Percentiles rank a stretch among this genome's conserved stretches.
Evolutionary conservation across 2,329 filamentous ascomycete genomes (phyloP).

Genomic region (Aquanectria penicillioides): DNA sequence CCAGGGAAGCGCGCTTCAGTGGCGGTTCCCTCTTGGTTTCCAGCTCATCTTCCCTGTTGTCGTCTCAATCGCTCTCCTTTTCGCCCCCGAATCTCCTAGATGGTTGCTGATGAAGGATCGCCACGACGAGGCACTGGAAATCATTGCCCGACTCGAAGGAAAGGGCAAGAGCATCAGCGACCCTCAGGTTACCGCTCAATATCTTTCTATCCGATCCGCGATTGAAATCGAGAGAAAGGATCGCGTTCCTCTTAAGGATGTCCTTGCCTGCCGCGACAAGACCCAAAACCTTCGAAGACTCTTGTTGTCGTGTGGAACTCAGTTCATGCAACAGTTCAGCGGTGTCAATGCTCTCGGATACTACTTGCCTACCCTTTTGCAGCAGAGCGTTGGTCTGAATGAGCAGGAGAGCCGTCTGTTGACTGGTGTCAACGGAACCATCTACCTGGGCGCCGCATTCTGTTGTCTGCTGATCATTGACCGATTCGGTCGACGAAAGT

Average conservation of each 20-base stretch:
- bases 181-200: slow-evolving; percentile 44
- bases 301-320: slow-evolving; percentile 56
- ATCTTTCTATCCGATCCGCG: slow-evolving; percentile 48
- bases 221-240: slow-evolving; percentile 49
- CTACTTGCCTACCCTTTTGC: slow-evolving; percentile 64
- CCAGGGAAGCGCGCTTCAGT: slow-evolving; percentile 44
- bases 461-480: slow-evolving; percentile 52
- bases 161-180: slow-evolving; percentile 56
- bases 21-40: slow-evolving; percentile 37
- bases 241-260: slow-evolving; percentile 45
- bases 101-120: slow-evolving; percentile 64
- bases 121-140: slow-evolving; percentile 64
- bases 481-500: slow-evolving; percentile 52
- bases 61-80: slow-evolving; percentile 5
- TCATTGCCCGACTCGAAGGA: slow-evolving; percentile 67
- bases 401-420: slow-evolving; percentile 63
- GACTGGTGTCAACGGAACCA: slow-evolving; percentile 60
- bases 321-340: slow-evolving; percentile 58
- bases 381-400: slow-evolving; percentile 63
- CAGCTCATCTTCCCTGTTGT: slow-evolving; percentile 52
- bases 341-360: slow-evolving; percentile 55
- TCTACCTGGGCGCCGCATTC: slow-evolving; percentile 50
- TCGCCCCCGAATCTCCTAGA: slow-evolving; percentile 58
- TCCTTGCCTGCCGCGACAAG: slow-evolving; percentile 49
- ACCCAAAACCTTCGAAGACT: slow-evolving; percentile 50